Conservation (phyloP, 2,329 filamentous ascomycete genomes). For the Fusarium compactum region DNA sequence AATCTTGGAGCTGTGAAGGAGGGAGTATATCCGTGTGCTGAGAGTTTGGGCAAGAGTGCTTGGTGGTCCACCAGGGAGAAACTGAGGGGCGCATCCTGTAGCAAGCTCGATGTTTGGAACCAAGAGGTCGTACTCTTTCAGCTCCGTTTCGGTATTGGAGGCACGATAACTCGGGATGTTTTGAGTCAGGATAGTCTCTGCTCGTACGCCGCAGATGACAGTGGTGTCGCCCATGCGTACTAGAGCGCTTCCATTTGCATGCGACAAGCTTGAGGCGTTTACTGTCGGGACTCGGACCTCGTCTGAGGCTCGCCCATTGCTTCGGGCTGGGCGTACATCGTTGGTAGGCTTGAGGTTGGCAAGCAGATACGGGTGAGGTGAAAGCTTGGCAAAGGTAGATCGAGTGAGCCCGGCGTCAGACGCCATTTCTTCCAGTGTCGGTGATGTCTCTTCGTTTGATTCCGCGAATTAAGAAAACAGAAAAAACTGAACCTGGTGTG, state of each 20-base stretch:
- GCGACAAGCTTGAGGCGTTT: constrained; percentile 86
- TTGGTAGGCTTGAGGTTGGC: constrained; percentile 80
- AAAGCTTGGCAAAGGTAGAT: constrained; percentile 87
- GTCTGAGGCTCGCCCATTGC: constrained; percentile 80
- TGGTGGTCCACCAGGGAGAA: constrained; percentile 86
- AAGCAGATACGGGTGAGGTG: constrained; percentile 88
- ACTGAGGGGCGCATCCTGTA: constrained; percentile 88
- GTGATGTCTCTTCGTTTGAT: not conserved
- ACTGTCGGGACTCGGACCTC: constrained; percentile 79
- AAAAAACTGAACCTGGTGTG: not conserved
- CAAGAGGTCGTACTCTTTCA: constrained; percentile 76
- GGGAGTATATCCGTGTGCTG: constrained; percentile 80
- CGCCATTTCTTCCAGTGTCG: constrained; percentile 43
- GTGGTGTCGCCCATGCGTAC: constrained; percentile 91
- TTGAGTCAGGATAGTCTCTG: constrained; percentile 81
- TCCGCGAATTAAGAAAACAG: not conserved
- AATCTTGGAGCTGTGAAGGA: constrained; percentile 78
- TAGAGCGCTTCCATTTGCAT: constrained; percentile 90
- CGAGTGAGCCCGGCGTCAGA: constrained; percentile 61
- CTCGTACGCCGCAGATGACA: constrained; percentile 92
- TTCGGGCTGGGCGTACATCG: constrained; percentile 68
- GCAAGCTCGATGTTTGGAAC: constrained; percentile 95
- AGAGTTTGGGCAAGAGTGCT: constrained; percentile 85
- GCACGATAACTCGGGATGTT: constrained; percentile 77
- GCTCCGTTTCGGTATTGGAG: constrained; percentile 58